Percentiles rank a stretch among this genome's conserved stretches.
phyloP scores from a whole-genome alignment of 345 rosid genomes.

The Aquilaria malaccensis region DNA sequence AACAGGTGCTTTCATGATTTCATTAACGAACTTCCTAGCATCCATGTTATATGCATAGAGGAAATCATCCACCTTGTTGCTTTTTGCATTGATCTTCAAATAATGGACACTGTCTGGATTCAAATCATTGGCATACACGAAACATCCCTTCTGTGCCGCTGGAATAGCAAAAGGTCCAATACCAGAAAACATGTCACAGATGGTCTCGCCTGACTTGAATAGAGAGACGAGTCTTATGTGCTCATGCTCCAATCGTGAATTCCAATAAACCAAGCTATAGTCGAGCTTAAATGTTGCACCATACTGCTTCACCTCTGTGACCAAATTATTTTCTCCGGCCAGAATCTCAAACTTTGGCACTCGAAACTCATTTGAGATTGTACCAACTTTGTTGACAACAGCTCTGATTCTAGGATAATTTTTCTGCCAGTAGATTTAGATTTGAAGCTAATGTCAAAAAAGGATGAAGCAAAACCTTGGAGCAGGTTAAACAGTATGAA shows the following conservation, averaged over 20 bases:
- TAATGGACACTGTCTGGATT: conserved; percentile 75
- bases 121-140: conserved; percentile 84
- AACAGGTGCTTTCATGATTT: conserved; percentile 47
- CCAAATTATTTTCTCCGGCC: conserved; percentile 78
- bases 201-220: conserved; percentile 69
- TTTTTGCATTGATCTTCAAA: conserved; percentile 74
- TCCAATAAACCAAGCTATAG: conserved; percentile 85
- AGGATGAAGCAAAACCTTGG: neutral
- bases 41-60: conserved; percentile 72
- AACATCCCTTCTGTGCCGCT: conserved; percentile 87
- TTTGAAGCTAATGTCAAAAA: neutral
- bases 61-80: conserved; percentile 70
- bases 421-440: conserved; percentile 46
- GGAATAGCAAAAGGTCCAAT: conserved; percentile 96
- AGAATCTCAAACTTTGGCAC: conserved; percentile 90
- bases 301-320: conserved; percentile 88
- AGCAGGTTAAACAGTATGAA: neutral
- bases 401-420: conserved; percentile 82
- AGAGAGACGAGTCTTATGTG: conserved; percentile 72
- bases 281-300: conserved; percentile 92
- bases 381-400: conserved; percentile 78
- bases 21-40: conserved; percentile 70
- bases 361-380: conserved; percentile 79
- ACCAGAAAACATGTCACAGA: conserved; percentile 97
- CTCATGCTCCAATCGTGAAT: conserved; percentile 93